Base-by-base conservation (phyloP, 2,329 filamentous ascomycete species). In the Beauveria bassiana region DNA sequence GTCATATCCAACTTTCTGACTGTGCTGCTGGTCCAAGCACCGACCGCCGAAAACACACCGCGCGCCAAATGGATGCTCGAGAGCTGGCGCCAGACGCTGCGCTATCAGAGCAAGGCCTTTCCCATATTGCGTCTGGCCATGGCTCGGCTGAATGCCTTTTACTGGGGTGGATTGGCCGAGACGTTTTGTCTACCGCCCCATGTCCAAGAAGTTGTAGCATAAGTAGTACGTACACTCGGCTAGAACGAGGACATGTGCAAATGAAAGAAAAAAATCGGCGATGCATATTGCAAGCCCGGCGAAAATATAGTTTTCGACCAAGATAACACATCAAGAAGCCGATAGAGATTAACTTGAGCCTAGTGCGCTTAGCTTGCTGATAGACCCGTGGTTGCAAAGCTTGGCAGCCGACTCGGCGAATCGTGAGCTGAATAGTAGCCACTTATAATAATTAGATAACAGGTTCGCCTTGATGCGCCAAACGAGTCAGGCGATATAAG, bases 1-100 rank as follows among this genome's bases (percentile, higher is more conserved):
- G 54, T 63, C 2, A 62, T 65, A 4, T 63, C 63, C 24, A 65
- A 64, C 46, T 65, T 65, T 53, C 59, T 65, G n/a, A 59, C 57
- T 20, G 24, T 64, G 22, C 61, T 65, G 4, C 60, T 64, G 3
- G 61, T 65, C 3, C 64, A 65, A 46, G 63, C 64, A 6, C 64
- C 64, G 9, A 62, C 53, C 3, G 54, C 55, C 5, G 62, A 65
- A 31, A 65, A 63, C 47, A 60, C 59, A 10, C 51, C 62, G 6
- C 56, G 57, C 2, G 63, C 63, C 4, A 65, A 63, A 52, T 59
- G 55, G 46, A 61, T 65, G 59, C 63, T 65, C 10, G 59, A 65
- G 38, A 61, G 56, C 31, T 65, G 63, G 63, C 58, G 63, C 7
- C 54, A 63, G 24, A 61, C 57, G 18, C 18, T 62, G 6, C 59